Conservation (phyloP, 768 basidiomycete species). For the Pholiota molesta region DNA sequence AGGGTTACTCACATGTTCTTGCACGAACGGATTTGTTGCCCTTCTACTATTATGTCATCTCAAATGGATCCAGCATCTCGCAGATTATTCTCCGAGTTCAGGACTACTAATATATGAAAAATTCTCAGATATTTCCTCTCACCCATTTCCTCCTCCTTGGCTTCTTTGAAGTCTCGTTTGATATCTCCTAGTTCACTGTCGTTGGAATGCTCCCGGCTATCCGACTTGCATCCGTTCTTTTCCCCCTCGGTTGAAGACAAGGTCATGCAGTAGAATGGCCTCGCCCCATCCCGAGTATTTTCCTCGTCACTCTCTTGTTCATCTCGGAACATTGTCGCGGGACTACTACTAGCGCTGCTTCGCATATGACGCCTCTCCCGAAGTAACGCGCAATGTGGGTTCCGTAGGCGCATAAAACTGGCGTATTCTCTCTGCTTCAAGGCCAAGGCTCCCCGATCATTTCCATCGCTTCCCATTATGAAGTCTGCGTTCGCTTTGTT, state of each 20-base stretch:
- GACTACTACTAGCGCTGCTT: conserved; percentile 2
- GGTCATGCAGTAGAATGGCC: conserved; percentile 15
- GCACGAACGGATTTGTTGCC: background rate
- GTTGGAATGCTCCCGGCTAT: background rate
- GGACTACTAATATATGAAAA: background rate
- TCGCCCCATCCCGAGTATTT: conserved; percentile 19
- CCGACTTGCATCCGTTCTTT: conserved; percentile 20
- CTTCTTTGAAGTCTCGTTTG: background rate
- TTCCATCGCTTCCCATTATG: conserved; percentile 11
- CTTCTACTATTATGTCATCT: background rate
- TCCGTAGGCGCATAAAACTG: conserved; percentile 12
- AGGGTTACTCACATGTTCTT: background rate
- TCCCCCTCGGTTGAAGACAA: conserved; percentile 4
- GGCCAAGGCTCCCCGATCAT: conserved; percentile 1
- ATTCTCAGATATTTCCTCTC: background rate
- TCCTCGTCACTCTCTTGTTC: conserved; percentile 8
- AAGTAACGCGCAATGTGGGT: conserved; percentile 3
- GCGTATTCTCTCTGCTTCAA: background rate
- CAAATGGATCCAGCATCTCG: background rate
- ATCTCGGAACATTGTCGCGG: conserved; percentile 23
- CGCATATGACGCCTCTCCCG: conserved; percentile 10
- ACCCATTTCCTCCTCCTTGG: background rate
- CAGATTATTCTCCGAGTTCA: background rate
- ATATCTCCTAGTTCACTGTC: background rate
- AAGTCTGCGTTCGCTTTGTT: conserved; percentile 17